Evolutionary conservation across 1,284 basidiomycete genomes (phyloP), one percentile per base, ranked within the genome.

Genomic region (Cutaneotrichosporon sp.): DNA sequence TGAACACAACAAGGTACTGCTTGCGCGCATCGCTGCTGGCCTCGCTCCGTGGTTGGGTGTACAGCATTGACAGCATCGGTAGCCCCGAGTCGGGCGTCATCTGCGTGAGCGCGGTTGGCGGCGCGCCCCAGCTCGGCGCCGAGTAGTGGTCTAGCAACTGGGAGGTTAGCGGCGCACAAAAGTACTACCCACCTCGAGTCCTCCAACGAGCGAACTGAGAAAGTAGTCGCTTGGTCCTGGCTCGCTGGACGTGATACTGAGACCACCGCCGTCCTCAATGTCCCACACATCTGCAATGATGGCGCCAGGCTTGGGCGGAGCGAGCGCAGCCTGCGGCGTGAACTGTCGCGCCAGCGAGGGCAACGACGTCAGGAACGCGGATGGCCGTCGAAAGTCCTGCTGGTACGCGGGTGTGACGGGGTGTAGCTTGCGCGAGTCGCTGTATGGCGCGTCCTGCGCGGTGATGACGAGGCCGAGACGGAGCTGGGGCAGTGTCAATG

Each of bases 311-410:
- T 56, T 55, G 0, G 48, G 45, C 8, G 39, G 47, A 7, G 26
- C 36, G 4, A 54, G 42, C 0, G 54, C 54, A 1, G 51, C 58
- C 2, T 51, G 54, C 4, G 59, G 55, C 4, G 47, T 40, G 17
- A 68, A 68, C 3, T 55, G 55, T 0, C 51, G 20, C 1, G 55
- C 48, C 5, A 69, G 52, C 15, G 52, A 51, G 4, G 69, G 69
- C 2, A 71, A 51, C 2, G 67, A 65, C n/a, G 65, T 66, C 36
- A 71, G 53, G 41, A 71, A 67, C 1, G 61, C 40, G 8, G 65
- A 62, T 4, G 65, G 61, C n/a, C 54, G 53, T 1, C 52, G 30
- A 41, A 64, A 67, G 49, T 65, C 66, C 40, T 60, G 62, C 23
- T 54, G 45, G 36, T 55, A 54, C 4, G 53, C 39, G 1, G 59